phyloP scores from a whole-genome alignment of 179 eudicot species.

The Dionaea muscipula region DNA sequence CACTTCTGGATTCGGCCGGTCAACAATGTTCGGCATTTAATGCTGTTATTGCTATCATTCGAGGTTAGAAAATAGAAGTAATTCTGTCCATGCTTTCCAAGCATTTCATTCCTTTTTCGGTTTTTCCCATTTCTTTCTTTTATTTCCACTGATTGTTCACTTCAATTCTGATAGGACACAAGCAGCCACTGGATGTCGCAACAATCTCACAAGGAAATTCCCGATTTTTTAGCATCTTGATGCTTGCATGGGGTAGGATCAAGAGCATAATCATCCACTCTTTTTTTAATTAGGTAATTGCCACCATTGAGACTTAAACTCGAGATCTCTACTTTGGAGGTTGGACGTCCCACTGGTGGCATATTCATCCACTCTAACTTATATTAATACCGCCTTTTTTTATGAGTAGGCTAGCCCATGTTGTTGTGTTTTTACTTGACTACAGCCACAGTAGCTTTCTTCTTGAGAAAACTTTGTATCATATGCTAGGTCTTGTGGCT shows the following conservation, averaged over 20 bases:
- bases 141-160: background rate
- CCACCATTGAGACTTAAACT: no score
- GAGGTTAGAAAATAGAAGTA: no score
- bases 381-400: no score
- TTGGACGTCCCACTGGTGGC: no score
- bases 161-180: conserved; percentile 46
- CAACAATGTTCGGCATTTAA: conserved; percentile 55
- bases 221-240: conserved; percentile 70
- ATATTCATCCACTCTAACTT: no score
- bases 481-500: conserved; percentile 64
- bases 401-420: no score
- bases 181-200: conserved; percentile 62
- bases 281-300: no score
- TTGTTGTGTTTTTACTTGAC: no score
- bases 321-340: no score
- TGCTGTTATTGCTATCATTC: conserved; percentile 69
- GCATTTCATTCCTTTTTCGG: background rate
- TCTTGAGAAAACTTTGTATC: conserved; percentile 4
- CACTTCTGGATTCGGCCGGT: conserved; percentile 81
- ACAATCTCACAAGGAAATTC: conserved; percentile 68
- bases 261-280: background rate
- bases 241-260: conserved; percentile 94
- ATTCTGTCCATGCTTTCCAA: background rate
- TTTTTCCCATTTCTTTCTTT: background rate
- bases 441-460: no score